Base-by-base conservation (phyloP, 2,329 filamentous ascomycete species). In the Fusarium continuum region DNA sequence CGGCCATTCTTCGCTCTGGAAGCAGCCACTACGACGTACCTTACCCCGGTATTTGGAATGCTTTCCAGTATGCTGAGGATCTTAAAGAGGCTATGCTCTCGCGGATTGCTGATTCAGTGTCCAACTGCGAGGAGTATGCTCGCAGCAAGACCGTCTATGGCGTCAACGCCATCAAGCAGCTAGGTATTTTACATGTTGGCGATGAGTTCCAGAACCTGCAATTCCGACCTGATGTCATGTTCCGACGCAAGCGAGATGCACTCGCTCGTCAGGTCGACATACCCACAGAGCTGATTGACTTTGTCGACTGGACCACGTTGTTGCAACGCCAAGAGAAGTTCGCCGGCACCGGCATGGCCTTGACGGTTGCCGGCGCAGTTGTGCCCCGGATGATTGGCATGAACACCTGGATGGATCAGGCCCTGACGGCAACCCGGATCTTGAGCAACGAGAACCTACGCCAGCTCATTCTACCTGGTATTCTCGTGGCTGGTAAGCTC, bases 171-270 rank as follows among this genome's bases (percentile, higher is more conserved):
- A 96, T 98, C 77, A 96, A 96, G 74, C 90, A 92, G 67, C 84
- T 98, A 2, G 95, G 95, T 22, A 81, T 98, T 14, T 75, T 94
- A 29, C 94, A 99, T 74, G 86, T 98, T 6, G 94, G 94, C 9
- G 88, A 95, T 69, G 90, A 94, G 69, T 96, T 94, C 69, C 85
- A 90, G 19, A 90, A 93, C 68, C 86, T 97, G 39, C 91, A 88
- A 67, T 97, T 99, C 87, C 88, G 91, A 25, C 88, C 92, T 2
- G 93, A 97, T 69, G 87, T 93, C 73, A 98, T 99, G 95, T 99
- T 98, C 82, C 88, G 88, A 57, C 88, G 91, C 61, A 90, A 90
- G 71, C 86, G 88, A 57, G 92, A 99, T 74, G 86, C 88, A 3
- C 80, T 97, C 34, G 93, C 92, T 6, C 88, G 92, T 64, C 89